phyloP scores from a whole-genome alignment of 139 green algal genomes.

The Raphidocelis subcapitata region DNA sequence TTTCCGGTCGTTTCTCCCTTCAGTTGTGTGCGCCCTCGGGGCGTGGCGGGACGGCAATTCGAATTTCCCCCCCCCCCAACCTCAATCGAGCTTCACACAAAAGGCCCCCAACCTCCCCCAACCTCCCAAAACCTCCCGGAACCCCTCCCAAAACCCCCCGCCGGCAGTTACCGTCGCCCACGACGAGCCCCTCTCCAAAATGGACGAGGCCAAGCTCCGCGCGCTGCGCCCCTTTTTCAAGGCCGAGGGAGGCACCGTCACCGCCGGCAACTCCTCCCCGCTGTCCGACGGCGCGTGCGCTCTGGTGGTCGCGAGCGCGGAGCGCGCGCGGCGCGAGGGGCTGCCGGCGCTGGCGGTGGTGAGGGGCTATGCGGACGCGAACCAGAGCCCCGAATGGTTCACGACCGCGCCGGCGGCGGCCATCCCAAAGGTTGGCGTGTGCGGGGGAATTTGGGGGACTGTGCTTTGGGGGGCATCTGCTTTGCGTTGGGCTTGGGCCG shows the following conservation, averaged over 20 bases:
- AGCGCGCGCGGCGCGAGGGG: background rate
- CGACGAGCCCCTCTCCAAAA: constrained; percentile 72
- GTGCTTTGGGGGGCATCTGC: too few species aligned
- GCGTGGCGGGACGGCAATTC: too few species aligned
- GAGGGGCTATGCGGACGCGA: constrained; percentile 69
- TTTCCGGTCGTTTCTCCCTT: too few species aligned
- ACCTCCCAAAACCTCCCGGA: too few species aligned
- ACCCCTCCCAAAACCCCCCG: background rate
- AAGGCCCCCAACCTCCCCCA: too few species aligned
- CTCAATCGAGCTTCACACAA: too few species aligned
- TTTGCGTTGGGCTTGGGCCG: too few species aligned
- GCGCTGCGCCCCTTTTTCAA: constrained; percentile 78
- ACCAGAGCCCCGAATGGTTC: constrained; percentile 74
- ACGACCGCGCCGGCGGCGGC: constrained; percentile 78
- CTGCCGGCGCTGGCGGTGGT: constrained; percentile 62
- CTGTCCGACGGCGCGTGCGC: constrained; percentile 90
- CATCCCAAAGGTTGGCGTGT: constrained; percentile 41
- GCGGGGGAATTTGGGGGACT: too few species aligned
- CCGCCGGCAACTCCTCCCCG: constrained; percentile 84
- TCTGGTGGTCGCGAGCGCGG: constrained; percentile 67
- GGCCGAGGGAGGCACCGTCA: constrained; percentile 55
- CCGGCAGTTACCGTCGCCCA: background rate
- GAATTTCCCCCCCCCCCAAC: too few species aligned
- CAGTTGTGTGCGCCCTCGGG: too few species aligned
- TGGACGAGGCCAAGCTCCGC: constrained; percentile 72